Percentiles rank a stretch among this genome's conserved stretches.
phyloP scores from a whole-genome alignment of 345 rosid species.

The Dipteronia dyeriana region DNA sequence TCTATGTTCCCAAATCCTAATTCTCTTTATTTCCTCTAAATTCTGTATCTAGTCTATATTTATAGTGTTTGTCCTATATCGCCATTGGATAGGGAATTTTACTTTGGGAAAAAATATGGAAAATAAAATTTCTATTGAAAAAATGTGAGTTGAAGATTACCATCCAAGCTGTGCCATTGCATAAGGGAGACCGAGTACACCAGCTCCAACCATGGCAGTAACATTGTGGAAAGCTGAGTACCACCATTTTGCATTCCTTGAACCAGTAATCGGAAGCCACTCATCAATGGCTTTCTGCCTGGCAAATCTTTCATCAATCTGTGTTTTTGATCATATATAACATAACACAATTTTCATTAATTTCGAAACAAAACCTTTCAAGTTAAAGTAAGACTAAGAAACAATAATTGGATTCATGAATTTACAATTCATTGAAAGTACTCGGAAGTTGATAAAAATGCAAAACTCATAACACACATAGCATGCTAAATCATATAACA shows the following conservation, averaged over 20 bases:
- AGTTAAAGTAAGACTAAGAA: not conserved
- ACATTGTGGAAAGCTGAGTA: not conserved
- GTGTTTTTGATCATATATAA: slow-evolving; percentile 2
- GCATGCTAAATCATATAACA: not conserved
- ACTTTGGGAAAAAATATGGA: no score
- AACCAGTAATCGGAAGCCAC: not conserved
- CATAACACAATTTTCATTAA: not conserved
- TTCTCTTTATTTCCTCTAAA: no score
- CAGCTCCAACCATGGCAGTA: not conserved
- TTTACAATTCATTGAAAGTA: not conserved
- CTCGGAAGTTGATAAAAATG: not conserved
- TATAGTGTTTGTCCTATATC: no score
- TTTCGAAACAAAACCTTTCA: not conserved
- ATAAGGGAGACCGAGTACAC: not conserved
- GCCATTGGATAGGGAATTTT: no score
- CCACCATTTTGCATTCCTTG: not conserved
- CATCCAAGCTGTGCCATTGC: not conserved
- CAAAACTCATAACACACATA: not conserved
- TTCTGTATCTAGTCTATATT: no score
- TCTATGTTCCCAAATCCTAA: no score
- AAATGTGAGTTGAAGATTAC: no score
- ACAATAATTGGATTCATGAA: not conserved
- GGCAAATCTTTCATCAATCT: not conserved
- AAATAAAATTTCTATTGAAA: no score
- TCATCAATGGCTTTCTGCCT: not conserved